phyloP scores from a whole-genome alignment of 345 rosid genomes.

The Gossypium australe region DNA sequence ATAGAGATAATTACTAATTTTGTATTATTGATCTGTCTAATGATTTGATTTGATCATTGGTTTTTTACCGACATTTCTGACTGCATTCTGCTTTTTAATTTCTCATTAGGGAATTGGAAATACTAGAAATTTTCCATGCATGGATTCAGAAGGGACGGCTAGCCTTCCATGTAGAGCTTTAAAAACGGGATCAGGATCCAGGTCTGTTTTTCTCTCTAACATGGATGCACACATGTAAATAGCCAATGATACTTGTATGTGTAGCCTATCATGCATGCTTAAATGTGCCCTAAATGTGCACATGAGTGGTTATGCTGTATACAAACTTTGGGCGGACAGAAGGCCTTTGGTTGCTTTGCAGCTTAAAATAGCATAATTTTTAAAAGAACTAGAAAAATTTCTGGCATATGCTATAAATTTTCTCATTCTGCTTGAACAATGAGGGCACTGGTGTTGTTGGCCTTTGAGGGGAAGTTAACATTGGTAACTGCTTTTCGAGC shows the following conservation, averaged over 20 bases:
- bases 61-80: slow-evolving; percentile 12
- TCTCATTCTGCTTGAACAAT: background rate
- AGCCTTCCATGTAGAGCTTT: slow-evolving; percentile 41
- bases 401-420: background rate
- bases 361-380: background rate
- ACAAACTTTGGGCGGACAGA: background rate
- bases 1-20: slow-evolving; percentile 10
- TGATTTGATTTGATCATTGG: background rate
- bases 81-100: slow-evolving; percentile 22
- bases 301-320: background rate
- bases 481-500: background rate
- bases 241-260: background rate
- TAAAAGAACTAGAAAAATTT: background rate
- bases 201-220: slow-evolving; percentile 27
- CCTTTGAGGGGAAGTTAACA: background rate
- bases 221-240: background rate
- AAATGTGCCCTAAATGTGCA: background rate
- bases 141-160: slow-evolving; percentile 40
- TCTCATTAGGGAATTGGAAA: slow-evolving; percentile 47
- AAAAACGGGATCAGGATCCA: slow-evolving; percentile 37
- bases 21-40: background rate
- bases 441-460: background rate
- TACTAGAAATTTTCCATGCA: slow-evolving; percentile 34
- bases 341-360: background rate
- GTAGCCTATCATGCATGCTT: background rate